Evolutionary conservation across 805 yeast genomes (phyloP), one percentile per base, ranked within the genome.

Genomic region (Suhomyces sp.): DNA sequence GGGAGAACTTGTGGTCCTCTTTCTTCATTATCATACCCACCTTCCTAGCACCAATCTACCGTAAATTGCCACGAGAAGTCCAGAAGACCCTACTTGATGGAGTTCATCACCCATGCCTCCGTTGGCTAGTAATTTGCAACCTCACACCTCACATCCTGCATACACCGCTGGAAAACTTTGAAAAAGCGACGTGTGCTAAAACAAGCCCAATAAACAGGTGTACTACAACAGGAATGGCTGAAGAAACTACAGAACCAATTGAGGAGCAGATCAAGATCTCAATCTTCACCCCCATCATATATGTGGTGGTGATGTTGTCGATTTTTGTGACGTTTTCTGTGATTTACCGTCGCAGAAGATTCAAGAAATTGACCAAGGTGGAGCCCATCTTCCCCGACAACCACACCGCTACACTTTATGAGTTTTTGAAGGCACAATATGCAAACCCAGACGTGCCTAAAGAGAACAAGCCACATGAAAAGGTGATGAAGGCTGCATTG

Each of bases 331-430:
- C 84, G 6, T 92, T 92, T 66, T 83, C 96, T 19, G 77, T 84
- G 44, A 74, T 78, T 50, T 88, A 91, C 68, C 81, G 93, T 61
- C 68, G 76, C 51, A 81, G 81, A 63, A 81, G 82, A 58, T 63
- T 81, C 38, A 62, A 74, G 51, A 79, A 82, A 56, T 72, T 88
- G 53, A 74, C 83, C 13, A 72, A 79, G 44, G 79, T 87, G 58
- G 82, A 81, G 59, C 92, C 96, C 12, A 82, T 93, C 60, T 92
- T 90, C 69, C 84, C 75, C 23, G 84, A 81, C 55, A 87, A 88
- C 69, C 77, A 81, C 57, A 81, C 90, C 4, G 78, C 83, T 57
- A 86, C 83, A 52, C 66, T 90, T 55, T 90, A 86, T 67, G 67
- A 75, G 49, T 79, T 84, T 47, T 73, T 92, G 52, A 81, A 82